phyloP scores from a whole-genome alignment of 805 yeast genomes.

The Teunomyces barrocoloradensis region DNA sequence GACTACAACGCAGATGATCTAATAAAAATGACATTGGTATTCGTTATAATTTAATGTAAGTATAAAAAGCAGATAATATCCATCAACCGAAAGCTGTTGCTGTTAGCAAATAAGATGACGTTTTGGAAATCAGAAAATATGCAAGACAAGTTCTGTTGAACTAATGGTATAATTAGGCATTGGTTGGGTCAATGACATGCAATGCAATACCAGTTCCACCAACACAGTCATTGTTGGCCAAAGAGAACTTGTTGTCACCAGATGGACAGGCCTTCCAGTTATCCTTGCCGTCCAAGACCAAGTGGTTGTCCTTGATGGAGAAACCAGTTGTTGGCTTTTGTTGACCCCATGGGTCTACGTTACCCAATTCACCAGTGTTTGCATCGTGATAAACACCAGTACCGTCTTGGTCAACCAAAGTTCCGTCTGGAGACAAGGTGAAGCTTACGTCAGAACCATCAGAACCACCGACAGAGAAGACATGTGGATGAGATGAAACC shows the following conservation, averaged over 20 bases:
- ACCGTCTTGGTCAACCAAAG: slow-evolving; percentile 32
- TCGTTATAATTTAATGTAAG: neutral
- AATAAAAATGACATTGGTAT: neutral
- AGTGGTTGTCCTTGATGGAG: slow-evolving; percentile 35
- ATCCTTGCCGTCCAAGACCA: slow-evolving; percentile 31
- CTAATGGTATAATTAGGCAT: slow-evolving; percentile 1
- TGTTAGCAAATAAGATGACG: neutral
- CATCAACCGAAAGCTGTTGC: neutral
- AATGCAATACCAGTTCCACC: slow-evolving; percentile 30
- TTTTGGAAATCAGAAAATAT: neutral
- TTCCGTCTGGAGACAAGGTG: slow-evolving; percentile 23
- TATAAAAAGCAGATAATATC: neutral
- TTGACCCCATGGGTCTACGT: slow-evolving; percentile 30
- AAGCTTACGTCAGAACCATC: slow-evolving; percentile 26
- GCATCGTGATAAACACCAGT: slow-evolving; percentile 27
- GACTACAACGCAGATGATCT: neutral
- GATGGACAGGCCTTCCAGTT: slow-evolving; percentile 41
- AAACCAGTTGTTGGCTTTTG: slow-evolving; percentile 38
- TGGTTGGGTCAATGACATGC: slow-evolving; percentile 13
- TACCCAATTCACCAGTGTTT: slow-evolving; percentile 31
- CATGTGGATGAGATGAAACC: slow-evolving; percentile 30
- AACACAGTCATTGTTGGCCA: slow-evolving; percentile 24
- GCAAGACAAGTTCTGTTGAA: neutral
- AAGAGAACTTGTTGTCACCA: slow-evolving; percentile 21
- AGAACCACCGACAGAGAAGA: slow-evolving; percentile 32